phyloP scores from a whole-genome alignment of 306 rosid genomes.

The Cyamopsis tetragonoloba region DNA sequence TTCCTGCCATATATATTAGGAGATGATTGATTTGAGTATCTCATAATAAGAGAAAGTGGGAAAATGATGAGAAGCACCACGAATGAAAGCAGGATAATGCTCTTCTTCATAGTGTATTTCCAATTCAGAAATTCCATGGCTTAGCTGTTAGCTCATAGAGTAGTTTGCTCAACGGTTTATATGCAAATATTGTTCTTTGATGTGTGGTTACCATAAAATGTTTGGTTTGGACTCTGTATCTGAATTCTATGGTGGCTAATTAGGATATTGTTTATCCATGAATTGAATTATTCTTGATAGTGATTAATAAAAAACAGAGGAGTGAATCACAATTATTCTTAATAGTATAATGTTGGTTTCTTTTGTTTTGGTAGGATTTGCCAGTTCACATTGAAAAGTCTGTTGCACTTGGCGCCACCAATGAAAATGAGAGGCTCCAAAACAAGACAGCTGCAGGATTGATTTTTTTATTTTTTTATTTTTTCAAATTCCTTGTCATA shows the following conservation, averaged over 20 bases:
- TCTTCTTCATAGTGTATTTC: constrained; percentile 29
- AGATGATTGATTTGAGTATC: constrained; percentile 13
- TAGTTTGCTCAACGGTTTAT: not conserved
- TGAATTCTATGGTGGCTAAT: constrained; percentile 3
- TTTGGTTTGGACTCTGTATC: not conserved
- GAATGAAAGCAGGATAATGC: constrained; percentile 6
- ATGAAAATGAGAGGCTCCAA: constrained; percentile 12
- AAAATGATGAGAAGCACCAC: not conserved
- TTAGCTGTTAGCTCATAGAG: not conserved
- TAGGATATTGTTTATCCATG: not conserved
- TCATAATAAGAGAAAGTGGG: constrained; percentile 26
- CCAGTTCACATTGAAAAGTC: not conserved
- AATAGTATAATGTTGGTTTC: too few relatives aligned
- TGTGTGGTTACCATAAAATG: not conserved
- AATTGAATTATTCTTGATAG: too few relatives aligned
- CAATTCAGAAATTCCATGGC: constrained; percentile 23
- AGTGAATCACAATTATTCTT: too few relatives aligned
- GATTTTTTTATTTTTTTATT: too few relatives aligned
- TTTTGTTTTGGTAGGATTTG: not conserved
- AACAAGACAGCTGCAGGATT: not conserved
- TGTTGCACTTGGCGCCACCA: not conserved
- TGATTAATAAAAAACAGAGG: too few relatives aligned
- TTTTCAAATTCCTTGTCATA: too few relatives aligned
- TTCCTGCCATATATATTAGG: not conserved
- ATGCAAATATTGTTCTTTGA: not conserved